Conservation (phyloP, 2,329 filamentous ascomycete genomes). For the Chaetomiaceae sp. region DNA sequence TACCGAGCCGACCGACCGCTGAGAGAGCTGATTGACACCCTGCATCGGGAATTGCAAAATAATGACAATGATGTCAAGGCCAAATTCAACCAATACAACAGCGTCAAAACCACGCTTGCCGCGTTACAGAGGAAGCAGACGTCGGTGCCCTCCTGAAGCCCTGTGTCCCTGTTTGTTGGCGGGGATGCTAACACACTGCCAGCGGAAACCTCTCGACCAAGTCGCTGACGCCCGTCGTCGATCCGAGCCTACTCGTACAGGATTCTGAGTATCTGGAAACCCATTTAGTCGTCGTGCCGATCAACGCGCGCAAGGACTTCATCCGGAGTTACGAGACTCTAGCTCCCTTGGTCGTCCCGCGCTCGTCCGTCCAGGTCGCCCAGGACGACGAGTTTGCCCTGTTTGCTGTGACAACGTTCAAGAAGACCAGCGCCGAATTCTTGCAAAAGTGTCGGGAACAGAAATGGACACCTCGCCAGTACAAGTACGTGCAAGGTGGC, state of each 20-base stretch:
- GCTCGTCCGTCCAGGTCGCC: conserved; percentile 72
- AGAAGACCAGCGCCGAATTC: conserved; percentile 83
- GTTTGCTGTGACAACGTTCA: conserved; percentile 86
- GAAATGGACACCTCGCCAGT: conserved; percentile 92
- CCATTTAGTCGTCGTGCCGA: conserved; percentile 84
- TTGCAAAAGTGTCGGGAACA: conserved; percentile 86
- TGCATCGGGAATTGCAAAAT: conserved; percentile 89
- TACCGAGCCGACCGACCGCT: conserved; percentile 91
- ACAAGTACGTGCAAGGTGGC: conserved; percentile 85
- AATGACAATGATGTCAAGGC: conserved; percentile 94
- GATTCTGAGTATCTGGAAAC: conserved; percentile 97
- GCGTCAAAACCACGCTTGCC: conserved; percentile 77
- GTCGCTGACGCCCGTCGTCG: conserved; percentile 82
- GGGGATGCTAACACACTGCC: conserved; percentile 16
- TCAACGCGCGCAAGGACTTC: conserved; percentile 77
- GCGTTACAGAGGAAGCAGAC: conserved; percentile 82
- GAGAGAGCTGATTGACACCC: conserved; percentile 73
- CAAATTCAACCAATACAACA: conserved; percentile 92
- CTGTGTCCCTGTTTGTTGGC: neutral
- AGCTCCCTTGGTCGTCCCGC: conserved; percentile 85
- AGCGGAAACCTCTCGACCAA: conserved; percentile 92
- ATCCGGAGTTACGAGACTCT: conserved; percentile 83
- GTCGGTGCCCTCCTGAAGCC: conserved; percentile 45
- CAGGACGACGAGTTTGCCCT: conserved; percentile 86
- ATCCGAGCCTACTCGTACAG: conserved; percentile 71